A percentile compares a stretch with the other conserved stretches of the same genome.
phyloP scores from a whole-genome alignment of 257 asterid genomes.

The Leonotis leonurus region DNA sequence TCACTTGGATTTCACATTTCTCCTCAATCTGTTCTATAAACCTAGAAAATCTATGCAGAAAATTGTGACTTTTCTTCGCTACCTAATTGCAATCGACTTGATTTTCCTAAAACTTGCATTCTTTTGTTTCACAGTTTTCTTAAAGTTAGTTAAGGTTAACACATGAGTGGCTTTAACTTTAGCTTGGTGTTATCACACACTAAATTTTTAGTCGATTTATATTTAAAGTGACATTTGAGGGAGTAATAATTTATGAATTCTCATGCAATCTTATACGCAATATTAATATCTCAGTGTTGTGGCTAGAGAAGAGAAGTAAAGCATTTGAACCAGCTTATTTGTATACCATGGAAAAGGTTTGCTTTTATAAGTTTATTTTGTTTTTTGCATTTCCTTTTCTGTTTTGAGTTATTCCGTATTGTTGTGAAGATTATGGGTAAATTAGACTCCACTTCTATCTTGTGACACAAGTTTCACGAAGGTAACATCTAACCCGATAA shows the following conservation, averaged over 20 bases:
- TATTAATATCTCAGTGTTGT: constrained; percentile 65
- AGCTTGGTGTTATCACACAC: not conserved
- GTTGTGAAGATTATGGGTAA: not conserved
- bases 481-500: not conserved
- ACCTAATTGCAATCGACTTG: constrained; percentile 1
- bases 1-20: not conserved
- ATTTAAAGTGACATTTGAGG: not conserved
- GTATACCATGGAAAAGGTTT: constrained; percentile 87
- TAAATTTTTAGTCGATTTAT: not conserved
- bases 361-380: constrained; percentile 7
- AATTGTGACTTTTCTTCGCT: not conserved
- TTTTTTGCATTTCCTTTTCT: constrained; percentile 11
- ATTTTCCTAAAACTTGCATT: not conserved
- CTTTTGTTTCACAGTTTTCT: not conserved
- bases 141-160: not conserved
- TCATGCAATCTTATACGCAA: constrained; percentile 25
- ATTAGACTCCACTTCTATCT: not conserved
- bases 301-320: constrained; percentile 90
- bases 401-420: not conserved
- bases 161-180: not conserved
- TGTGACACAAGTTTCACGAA: not conserved
- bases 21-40: not conserved
- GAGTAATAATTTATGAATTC: not conserved
- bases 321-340: constrained; percentile 82
- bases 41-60: not conserved